Evolutionary conservation across 306 rosid species (phyloP), one percentile per base, ranked within the genome.

Genomic region (Cicer yamashitae): DNA sequence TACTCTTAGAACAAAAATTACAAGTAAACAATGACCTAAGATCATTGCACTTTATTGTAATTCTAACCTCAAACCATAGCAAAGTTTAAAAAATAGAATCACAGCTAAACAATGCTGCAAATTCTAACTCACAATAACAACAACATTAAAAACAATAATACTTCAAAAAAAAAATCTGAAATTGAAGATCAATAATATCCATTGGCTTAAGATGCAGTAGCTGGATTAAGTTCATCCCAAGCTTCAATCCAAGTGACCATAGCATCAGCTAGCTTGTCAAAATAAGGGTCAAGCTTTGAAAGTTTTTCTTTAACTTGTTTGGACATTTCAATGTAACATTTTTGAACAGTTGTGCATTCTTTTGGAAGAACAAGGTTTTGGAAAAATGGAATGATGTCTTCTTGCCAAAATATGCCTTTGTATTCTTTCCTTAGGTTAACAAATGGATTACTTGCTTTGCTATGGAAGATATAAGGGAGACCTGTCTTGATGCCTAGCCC

Each of bases 271-370:
- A 90, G 83, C 85, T 85, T 87, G 77, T 74, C 79, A 76, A 92
- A 94, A 90, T 94, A 94, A 74, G 97, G 96, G 17, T 94, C 97
- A 2, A 93, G 48, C 85, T 87, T 91, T 70, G 84, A 14, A 1
- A 91, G 98, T 72, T 93, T 91, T 10, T 91, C 96, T 85, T 94
- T 94, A 41, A 94, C 97, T 74, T 86, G 94, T 76, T 90, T 94
- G 56, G 97, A 83, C 40, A 94, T 89, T 54, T 89, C 98, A 74
- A 90, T 46, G 84, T 93, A 91, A 92, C 97, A 94, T 40, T 90
- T 88, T 61, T 94, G 97, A 67, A 91, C 98, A 57, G 87, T 86
- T 51, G 97, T 88, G 85, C 90, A 85, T 45, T 91, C 96, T 78
- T 90, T 84, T 52, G 97, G 91, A 52, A 94, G 79, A 66, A 67